phyloP scores from a whole-genome alignment of 1,284 basidiomycete species.

The Clitocybe nebularis region DNA sequence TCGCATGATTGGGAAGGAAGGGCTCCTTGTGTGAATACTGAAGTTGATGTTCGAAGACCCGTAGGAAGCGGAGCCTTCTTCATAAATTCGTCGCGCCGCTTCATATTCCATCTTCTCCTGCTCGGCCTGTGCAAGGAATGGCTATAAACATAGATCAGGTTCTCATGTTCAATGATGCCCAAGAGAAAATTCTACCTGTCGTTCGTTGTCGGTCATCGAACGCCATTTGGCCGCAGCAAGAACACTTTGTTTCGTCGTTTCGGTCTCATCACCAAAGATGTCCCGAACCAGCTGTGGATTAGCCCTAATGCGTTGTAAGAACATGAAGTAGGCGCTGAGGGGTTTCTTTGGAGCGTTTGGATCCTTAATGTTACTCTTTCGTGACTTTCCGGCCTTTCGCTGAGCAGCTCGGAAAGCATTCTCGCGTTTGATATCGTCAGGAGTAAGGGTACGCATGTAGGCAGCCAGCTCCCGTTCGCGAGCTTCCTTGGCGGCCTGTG shows the following conservation, averaged over 20 bases:
- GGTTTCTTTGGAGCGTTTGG: conserved; percentile 97
- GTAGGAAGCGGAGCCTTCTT: conserved; percentile 72
- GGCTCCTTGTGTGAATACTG: conserved; percentile 66
- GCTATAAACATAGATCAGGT: conserved; percentile 43
- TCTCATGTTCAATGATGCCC: conserved; percentile 3
- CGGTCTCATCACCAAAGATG: conserved; percentile 90
- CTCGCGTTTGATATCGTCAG: conserved; percentile 93
- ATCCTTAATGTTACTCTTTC: conserved; percentile 94
- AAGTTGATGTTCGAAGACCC: conserved; percentile 69
- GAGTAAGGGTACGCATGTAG: conserved; percentile 89
- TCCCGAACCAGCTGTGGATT: conserved; percentile 69
- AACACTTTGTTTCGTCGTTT: conserved; percentile 94
- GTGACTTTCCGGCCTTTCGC: conserved; percentile 89
- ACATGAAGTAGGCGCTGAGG: conserved; percentile 93
- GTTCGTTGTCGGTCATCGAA: conserved; percentile 86
- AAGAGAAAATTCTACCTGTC: conserved; percentile 57
- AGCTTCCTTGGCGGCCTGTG: conserved; percentile 79
- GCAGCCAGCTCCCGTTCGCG: conserved; percentile 78
- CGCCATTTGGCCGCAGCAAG: conserved; percentile 92
- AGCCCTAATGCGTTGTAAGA: conserved; percentile 83
- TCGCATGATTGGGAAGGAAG: conserved; percentile 54
- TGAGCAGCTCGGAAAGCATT: conserved; percentile 90
- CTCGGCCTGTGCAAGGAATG: conserved; percentile 87
- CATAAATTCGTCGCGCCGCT: conserved; percentile 73
- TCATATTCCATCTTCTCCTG: conserved; percentile 93